Conservation (phyloP, 2,329 filamentous ascomycete species). For the Nemania sp. region DNA sequence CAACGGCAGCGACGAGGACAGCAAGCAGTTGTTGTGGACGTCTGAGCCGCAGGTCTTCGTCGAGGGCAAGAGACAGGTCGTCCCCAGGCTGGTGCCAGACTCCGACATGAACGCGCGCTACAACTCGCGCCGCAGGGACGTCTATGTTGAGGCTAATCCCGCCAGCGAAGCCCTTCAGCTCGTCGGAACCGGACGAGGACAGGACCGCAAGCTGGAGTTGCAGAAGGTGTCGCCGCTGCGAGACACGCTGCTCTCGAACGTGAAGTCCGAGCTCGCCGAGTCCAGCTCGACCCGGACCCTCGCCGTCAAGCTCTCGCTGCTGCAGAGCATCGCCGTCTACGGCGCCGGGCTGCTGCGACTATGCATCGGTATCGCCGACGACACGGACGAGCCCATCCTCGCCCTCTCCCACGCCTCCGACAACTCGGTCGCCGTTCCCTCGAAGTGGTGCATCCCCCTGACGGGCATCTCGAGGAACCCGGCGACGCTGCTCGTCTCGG, state of each 20-base stretch:
- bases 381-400: neutral
- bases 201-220: neutral
- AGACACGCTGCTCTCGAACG: neutral
- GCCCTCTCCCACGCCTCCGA: constrained; percentile 1
- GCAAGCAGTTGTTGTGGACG: constrained; percentile 7
- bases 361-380: neutral
- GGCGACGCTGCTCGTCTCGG: neutral
- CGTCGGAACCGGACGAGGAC: neutral
- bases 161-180: neutral
- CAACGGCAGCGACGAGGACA: neutral
- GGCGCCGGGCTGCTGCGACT: constrained; percentile 6
- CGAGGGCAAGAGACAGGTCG: neutral
- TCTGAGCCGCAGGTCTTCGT: constrained; percentile 9
- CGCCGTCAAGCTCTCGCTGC: neutral
- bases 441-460: constrained; percentile 1
- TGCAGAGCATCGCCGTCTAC: neutral
- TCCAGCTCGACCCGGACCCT: neutral
- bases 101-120: constrained; percentile 10
- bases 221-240: constrained; percentile 2
- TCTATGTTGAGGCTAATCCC: neutral
- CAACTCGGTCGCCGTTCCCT: constrained; percentile 1
- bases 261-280: too few species aligned
- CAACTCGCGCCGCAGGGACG: constrained; percentile 2
- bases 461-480: neutral
- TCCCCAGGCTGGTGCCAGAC: constrained; percentile 3